Evolutionary conservation across 2,329 filamentous ascomycete genomes (phyloP).

Genomic region (Sclerotinia minor): DNA sequence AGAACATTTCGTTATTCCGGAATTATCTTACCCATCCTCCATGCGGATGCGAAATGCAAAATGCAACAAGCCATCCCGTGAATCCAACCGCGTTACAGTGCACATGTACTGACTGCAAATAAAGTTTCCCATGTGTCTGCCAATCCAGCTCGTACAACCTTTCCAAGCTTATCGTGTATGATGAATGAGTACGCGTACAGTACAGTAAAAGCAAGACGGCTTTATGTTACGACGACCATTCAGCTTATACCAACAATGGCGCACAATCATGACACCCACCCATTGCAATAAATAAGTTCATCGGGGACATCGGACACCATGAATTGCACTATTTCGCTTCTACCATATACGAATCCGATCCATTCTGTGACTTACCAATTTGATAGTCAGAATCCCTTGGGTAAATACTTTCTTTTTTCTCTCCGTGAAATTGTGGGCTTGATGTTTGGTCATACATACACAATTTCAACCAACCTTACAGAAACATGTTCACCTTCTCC

Average conservation of each 20-base stretch:
- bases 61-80: conserved; percentile 11
- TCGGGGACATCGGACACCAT: conserved; percentile 1
- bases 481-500: neutral
- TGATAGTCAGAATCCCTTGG: neutral
- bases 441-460: neutral
- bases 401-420: neutral
- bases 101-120: conserved; percentile 1
- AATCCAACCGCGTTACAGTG: neutral
- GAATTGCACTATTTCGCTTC: neutral
- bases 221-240: neutral
- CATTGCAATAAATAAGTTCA: neutral
- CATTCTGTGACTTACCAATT: neutral
- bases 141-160: conserved; percentile 1
- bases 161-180: neutral
- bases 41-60: neutral
- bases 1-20: neutral
- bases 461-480: neutral
- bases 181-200: neutral
- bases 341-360: neutral
- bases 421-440: neutral
- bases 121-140: neutral
- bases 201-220: conserved; percentile 2
- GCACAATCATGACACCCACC: neutral
- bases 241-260: conserved; percentile 9
- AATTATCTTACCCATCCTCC: neutral